phyloP scores from a whole-genome alignment of 306 rosid species.

The peach (Prunus persica) region DNA sequence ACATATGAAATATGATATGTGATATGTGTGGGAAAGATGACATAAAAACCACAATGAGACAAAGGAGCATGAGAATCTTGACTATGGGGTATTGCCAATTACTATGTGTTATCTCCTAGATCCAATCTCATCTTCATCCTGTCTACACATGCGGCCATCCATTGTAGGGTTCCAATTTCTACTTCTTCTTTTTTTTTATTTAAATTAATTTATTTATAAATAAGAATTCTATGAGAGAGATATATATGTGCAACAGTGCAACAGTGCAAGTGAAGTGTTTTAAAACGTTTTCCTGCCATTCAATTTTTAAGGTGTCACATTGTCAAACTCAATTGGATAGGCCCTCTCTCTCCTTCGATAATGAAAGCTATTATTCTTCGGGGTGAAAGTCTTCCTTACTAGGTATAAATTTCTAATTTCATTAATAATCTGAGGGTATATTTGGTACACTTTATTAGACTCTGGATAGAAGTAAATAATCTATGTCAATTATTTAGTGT shows the following conservation, averaged over 20 bases:
- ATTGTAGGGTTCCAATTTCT: neutral
- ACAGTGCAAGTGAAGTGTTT: neutral
- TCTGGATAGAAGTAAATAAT: no score
- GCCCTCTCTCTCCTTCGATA: neutral
- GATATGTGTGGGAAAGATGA: neutral
- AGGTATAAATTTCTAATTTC: no score
- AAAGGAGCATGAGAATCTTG: slow-evolving; percentile 9
- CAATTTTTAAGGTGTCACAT: neutral
- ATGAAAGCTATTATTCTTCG: no score
- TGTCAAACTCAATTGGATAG: neutral
- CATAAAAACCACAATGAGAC: neutral
- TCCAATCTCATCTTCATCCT: neutral
- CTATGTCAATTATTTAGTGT: no score
- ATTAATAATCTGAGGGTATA: no score
- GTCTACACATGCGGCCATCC: neutral
- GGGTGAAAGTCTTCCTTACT: no score
- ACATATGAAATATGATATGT: neutral
- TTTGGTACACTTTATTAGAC: no score
- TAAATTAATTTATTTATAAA: no score
- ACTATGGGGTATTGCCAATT: neutral
- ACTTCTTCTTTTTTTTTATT: no score
- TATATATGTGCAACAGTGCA: no score
- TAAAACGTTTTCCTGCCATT: neutral
- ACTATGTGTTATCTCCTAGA: neutral
- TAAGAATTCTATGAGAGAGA: no score